Percentiles rank a stretch among this genome's conserved stretches.
phyloP scores from a whole-genome alignment of 2,329 filamentous ascomycete species.

The Xylaria sp. region DNA sequence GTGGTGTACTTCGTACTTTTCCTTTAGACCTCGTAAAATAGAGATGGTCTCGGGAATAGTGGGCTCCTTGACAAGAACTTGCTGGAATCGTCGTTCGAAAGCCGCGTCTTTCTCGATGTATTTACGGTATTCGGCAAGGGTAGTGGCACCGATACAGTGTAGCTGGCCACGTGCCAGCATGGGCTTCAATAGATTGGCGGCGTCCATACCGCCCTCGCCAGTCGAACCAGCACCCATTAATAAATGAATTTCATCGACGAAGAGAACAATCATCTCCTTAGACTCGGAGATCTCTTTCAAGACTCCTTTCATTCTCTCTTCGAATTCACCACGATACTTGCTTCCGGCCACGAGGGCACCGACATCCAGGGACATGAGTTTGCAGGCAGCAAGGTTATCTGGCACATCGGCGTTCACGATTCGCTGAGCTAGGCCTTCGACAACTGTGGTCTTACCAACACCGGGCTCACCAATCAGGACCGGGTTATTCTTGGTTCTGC shows the following conservation, averaged over 20 bases:
- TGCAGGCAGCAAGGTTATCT: constrained; percentile 92
- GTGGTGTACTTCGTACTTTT: constrained; percentile 97
- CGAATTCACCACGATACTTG: constrained; percentile 98
- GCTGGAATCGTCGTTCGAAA: constrained; percentile 98
- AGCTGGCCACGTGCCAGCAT: constrained; percentile 97
- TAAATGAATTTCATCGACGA: constrained; percentile 98
- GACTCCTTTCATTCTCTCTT: constrained; percentile 99
- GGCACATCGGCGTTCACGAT: constrained; percentile 98
- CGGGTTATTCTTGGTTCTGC: constrained; percentile 98
- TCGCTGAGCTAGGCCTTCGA: constrained; percentile 91
- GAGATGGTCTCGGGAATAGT: constrained; percentile 88
- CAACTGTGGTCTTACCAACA: constrained; percentile 97
- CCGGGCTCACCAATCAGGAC: constrained; percentile 97
- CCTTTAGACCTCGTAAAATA: constrained; percentile 96
- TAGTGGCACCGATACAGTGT: constrained; percentile 97
- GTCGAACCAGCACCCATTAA: constrained; percentile 96
- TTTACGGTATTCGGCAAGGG: constrained; percentile 92
- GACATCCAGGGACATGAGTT: constrained; percentile 91
- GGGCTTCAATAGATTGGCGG: constrained; percentile 94
- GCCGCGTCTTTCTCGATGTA: constrained; percentile 99
- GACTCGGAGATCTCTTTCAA: constrained; percentile 95
- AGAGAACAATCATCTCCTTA: constrained; percentile 96
- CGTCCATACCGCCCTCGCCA: constrained; percentile 98
- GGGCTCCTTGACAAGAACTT: constrained; percentile 96
- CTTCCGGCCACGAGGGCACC: constrained; percentile 94